Evolutionary conservation across 306 rosid genomes (phyloP).

Genomic region (Betula pendula): DNA sequence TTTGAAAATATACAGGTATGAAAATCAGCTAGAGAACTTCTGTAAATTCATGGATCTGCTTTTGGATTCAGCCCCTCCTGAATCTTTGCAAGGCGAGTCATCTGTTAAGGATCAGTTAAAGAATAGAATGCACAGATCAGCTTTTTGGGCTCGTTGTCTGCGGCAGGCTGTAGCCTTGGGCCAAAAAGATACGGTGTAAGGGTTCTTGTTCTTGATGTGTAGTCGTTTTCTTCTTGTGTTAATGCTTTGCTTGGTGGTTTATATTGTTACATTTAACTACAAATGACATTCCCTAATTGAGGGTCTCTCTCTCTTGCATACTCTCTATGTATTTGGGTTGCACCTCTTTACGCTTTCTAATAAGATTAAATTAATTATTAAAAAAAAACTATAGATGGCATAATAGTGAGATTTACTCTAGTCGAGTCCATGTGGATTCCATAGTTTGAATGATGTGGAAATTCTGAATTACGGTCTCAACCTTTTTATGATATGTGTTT

Average conservation of each 20-base stretch:
- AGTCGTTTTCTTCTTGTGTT: conserved; percentile 13
- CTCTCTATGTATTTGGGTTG: no score
- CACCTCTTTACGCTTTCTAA: no score
- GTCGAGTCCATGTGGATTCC: conserved; percentile 4
- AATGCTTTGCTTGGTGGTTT: conserved; percentile 11
- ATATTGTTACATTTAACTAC: not conserved
- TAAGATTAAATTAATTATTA: no score
- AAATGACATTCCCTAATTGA: not conserved
- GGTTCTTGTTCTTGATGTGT: conserved; percentile 27
- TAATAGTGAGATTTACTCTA: no score
- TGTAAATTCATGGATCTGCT: conserved; percentile 82
- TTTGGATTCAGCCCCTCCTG: conserved; percentile 87
- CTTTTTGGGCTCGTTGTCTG: conserved; percentile 71
- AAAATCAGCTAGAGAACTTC: conserved; percentile 75
- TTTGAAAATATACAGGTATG: conserved; percentile 55
- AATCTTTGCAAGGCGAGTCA: conserved; percentile 49
- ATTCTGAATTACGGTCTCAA: conserved; percentile 19
- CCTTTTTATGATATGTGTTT: conserved; percentile 13
- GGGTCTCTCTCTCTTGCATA: no score
- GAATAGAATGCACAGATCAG: conserved; percentile 70
- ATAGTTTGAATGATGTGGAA: conserved; percentile 17
- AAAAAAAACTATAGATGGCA: no score
- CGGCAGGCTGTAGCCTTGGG: conserved; percentile 66
- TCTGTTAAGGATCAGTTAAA: conserved; percentile 63
- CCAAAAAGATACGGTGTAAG: conserved; percentile 92